Evolutionary conservation across 106 monocot genomes (phyloP), one percentile per base, ranked within the genome.

Genomic region (Acorus calamus): DNA sequence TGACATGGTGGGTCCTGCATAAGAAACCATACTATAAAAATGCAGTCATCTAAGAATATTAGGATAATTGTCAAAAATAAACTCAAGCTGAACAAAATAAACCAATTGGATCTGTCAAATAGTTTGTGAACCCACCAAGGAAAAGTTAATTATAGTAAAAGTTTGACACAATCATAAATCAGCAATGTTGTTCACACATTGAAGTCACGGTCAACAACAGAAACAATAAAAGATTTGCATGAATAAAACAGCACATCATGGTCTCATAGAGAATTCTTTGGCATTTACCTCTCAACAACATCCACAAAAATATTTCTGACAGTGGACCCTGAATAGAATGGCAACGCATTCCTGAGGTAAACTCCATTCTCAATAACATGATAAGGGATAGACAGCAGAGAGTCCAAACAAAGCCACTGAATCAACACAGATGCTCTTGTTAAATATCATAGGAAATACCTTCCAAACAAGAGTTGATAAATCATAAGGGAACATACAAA

Each of bases 381-480:
- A 50, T 61, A 76, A 28, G 86, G 84, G 72, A 89, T 69, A 14
- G 75, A 79, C 57, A 94, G 71, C 52, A 94, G 52, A 61, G 89
- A 72, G 55, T 86, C 84, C 13, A 94, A 42, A 61, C 84, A 89
- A 73, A 75, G 60, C 94, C 94, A 94, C 94, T 94, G 74, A 44
- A 69, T 60, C 43, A 74, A 68, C 74, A 75, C 6, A 11, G 69
- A 11, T 57, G 6, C 8, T 4, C 4, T 42, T 59, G 4, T 42
- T 7, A 42, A 42, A 42, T 14, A 7, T 7, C 5, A 59, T 8
- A 59, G 11, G 11, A 2, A 8, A 57, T 12, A 57, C 28, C 28
- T 12, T 57, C 28, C 12, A 44, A 60, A 43, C 46, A 2, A 64
- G 51, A 45, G 58, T 28, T 28, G 28, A 28, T 28, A 28, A 28